phyloP scores from a whole-genome alignment of 2,329 filamentous ascomycete genomes.

The Paradendryphiella salina region DNA sequence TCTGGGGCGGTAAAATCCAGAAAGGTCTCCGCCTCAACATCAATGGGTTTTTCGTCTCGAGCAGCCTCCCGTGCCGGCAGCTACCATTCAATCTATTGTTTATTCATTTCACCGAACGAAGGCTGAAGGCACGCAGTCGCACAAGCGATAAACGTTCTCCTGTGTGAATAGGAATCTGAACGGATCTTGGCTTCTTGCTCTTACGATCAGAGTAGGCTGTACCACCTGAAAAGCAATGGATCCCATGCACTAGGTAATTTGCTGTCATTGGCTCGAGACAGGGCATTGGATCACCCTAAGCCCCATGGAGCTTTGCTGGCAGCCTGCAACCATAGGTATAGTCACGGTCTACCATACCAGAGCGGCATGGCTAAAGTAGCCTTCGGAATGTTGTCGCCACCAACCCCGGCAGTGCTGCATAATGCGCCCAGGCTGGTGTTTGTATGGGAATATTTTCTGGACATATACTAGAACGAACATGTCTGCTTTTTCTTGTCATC shows the following conservation, averaged over 20 bases:
- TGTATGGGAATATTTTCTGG: neutral
- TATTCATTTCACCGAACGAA: neutral
- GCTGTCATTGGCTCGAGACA: neutral
- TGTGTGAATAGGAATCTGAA: neutral
- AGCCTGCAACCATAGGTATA: neutral
- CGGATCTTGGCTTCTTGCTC: neutral
- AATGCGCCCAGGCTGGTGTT: neutral
- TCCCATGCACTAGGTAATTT: neutral
- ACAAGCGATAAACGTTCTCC: neutral
- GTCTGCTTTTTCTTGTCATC: neutral
- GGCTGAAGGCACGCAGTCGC: neutral
- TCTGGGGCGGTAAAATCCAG: neutral
- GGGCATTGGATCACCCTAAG: neutral
- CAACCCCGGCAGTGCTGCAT: conserved; percentile 7
- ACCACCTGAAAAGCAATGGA: neutral
- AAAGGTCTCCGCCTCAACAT: neutral
- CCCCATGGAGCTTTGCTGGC: neutral
- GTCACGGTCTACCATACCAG: conserved; percentile 2
- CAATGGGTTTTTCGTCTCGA: neutral
- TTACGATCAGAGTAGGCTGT: neutral
- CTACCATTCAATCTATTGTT: neutral
- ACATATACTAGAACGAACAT: neutral
- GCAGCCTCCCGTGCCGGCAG: neutral
- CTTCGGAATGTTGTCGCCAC: conserved; percentile 1
- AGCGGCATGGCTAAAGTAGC: conserved; percentile 2